Percentiles rank a stretch among this genome's conserved stretches.
Evolutionary conservation across 225 moss, liverwort and hornwort genomes (phyloP).

Genomic region (Pseudisothecium myosuroides): DNA sequence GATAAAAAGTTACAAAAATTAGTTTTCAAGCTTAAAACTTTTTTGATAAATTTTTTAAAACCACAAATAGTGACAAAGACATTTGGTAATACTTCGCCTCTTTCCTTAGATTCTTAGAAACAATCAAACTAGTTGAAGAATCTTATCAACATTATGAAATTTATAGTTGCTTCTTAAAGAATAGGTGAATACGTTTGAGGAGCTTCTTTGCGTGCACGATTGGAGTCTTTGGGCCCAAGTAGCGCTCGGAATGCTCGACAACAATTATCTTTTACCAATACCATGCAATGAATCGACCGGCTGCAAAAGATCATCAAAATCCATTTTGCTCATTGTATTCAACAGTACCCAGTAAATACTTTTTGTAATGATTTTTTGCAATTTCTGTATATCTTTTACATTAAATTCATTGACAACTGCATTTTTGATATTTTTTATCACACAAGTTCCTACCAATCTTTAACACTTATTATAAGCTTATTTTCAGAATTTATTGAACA

Average conservation of each 20-base stretch:
- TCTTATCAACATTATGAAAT: background rate
- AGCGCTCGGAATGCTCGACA: constrained; percentile 73
- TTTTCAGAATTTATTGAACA: background rate
- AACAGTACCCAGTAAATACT: accelerated
- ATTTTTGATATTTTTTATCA: background rate
- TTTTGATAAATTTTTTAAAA: background rate
- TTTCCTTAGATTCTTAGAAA: background rate
- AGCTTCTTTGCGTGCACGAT: constrained; percentile 56
- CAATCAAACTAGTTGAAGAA: background rate
- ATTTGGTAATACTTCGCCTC: too few relatives aligned
- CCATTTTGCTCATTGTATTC: background rate
- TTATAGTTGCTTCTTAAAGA: background rate
- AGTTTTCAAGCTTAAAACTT: background rate
- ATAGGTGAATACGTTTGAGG: constrained; percentile 44
- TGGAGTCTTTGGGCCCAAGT: constrained; percentile 77
- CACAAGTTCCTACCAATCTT: background rate
- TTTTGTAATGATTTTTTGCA: background rate
- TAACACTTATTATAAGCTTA: background rate
- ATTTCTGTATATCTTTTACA: background rate
- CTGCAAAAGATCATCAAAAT: constrained; percentile 8
- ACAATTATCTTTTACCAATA: constrained; percentile 69
- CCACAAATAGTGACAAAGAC: background rate
- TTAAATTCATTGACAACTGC: too few relatives aligned
- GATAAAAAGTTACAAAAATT: background rate
- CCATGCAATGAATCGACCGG: constrained; percentile 85